phyloP scores from a whole-genome alignment of 2,329 filamentous ascomycete species.

The Hypomyces rosellus region DNA sequence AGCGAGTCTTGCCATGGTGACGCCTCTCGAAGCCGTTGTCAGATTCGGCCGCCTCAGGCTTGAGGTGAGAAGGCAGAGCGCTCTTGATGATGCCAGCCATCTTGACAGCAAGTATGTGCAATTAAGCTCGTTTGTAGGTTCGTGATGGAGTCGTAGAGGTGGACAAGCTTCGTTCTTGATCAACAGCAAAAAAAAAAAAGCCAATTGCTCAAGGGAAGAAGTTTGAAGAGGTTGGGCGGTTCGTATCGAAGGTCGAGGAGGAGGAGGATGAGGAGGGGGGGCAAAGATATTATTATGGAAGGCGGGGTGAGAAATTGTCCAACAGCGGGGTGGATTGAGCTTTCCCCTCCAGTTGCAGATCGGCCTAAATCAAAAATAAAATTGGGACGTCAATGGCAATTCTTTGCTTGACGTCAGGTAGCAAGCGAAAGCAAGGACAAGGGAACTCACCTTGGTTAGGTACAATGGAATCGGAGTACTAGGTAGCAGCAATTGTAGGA shows the following conservation, averaged over 20 bases:
- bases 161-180: not conserved
- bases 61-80: constrained; percentile 79
- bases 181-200: not conserved
- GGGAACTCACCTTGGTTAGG: not conserved
- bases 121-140: not conserved
- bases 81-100: constrained; percentile 71
- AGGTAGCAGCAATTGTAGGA: not conserved
- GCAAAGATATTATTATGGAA: constrained; percentile 10
- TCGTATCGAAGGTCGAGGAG: not conserved
- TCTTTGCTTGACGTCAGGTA: constrained; percentile 10
- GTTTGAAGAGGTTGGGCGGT: not conserved
- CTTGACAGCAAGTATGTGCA: constrained; percentile 22
- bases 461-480: too few species aligned
- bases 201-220: not conserved
- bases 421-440: not conserved
- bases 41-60: constrained; percentile 46
- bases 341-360: constrained; percentile 10
- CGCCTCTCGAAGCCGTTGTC: constrained; percentile 51
- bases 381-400: constrained; percentile 7
- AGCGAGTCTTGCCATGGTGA: constrained; percentile 80
- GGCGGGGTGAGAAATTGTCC: constrained; percentile 7
- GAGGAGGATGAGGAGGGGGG: not conserved
- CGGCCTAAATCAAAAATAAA: not conserved
- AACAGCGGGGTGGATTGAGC: constrained; percentile 14
- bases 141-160: not conserved